Conservation (phyloP, 257 asterid genomes). For the Salvia rosmarinus region DNA sequence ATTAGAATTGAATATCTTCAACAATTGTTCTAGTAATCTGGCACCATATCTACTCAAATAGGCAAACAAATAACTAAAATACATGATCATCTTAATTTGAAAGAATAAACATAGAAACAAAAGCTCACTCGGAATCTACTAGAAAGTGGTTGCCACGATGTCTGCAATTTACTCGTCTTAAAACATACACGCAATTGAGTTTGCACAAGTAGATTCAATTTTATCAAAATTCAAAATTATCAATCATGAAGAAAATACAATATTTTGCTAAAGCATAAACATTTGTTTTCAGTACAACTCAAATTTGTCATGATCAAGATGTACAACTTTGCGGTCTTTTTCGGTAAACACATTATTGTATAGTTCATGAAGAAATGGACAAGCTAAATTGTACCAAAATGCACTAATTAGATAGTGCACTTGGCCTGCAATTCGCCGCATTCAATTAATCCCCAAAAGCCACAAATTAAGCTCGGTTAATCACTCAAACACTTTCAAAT, state of each 20-base stretch:
- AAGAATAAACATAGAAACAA: constrained; percentile 5
- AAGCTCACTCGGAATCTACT: neutral
- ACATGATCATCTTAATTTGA: neutral
- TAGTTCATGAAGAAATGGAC: too few species aligned
- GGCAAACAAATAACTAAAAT: constrained; percentile 4
- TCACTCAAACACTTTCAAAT: constrained; percentile 6
- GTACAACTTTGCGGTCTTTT: too few species aligned
- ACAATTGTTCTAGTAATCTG: neutral
- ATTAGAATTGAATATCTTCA: constrained; percentile 25
- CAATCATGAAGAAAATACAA: too few species aligned
- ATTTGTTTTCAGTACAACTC: too few species aligned
- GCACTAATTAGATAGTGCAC: constrained; percentile 78
- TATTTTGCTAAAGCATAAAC: too few species aligned
- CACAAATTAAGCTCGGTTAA: constrained; percentile 38
- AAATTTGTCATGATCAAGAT: too few species aligned
- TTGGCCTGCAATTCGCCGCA: constrained; percentile 66
- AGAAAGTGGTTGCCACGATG: neutral
- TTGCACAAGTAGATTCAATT: constrained; percentile 25
- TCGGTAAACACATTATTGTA: too few species aligned
- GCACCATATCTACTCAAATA: neutral
- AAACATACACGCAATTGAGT: neutral
- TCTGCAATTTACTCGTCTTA: neutral
- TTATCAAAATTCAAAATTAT: too few species aligned
- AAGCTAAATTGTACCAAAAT: too few species aligned
- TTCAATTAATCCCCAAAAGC: constrained; percentile 37